These are phyloP conservation scores for Peronospora farinosa DNA, from an alignment of 352 stramenopile genomes.

Conservation along the genomic window DNA sequence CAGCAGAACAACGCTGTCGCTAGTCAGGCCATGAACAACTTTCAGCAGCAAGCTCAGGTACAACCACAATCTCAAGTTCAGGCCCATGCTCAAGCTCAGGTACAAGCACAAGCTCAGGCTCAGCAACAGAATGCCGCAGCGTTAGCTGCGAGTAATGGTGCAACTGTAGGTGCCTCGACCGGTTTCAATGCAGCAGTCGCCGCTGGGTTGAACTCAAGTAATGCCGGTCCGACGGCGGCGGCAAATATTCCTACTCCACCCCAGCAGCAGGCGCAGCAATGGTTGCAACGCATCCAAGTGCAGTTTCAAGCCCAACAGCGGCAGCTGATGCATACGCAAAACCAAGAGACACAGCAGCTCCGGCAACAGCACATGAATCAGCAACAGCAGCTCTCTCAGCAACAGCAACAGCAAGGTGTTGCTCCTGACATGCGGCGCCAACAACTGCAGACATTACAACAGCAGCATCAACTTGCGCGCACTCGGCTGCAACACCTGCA, in stretches of 20 bases:
- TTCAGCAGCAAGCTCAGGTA: slow-evolving; percentile 45
- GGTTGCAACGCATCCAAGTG: slow-evolving; percentile 72
- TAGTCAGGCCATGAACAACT: slow-evolving; percentile 50
- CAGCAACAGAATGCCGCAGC: slow-evolving; percentile 20
- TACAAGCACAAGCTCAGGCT: slow-evolving; percentile 24
- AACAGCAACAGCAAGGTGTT: slow-evolving; percentile 62
- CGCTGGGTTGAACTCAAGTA: slow-evolving; percentile 22
- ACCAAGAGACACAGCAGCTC: slow-evolving; percentile 73
- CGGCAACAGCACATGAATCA: slow-evolving; percentile 70
- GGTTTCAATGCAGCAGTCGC: slow-evolving; percentile 30
- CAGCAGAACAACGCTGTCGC: slow-evolving; percentile 31
- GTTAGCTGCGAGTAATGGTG: slow-evolving; percentile 19
- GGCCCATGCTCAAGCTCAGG: slow-evolving; percentile 23
- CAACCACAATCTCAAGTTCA: slow-evolving; percentile 27
- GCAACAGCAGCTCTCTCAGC: slow-evolving; percentile 64
- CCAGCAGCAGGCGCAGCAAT: slow-evolving; percentile 73
- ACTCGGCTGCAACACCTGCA: slow-evolving; percentile 65
- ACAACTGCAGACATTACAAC: slow-evolving; percentile 68
- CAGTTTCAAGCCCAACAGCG: slow-evolving; percentile 79
- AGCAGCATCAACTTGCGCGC: slow-evolving; percentile 65
- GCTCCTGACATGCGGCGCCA: slow-evolving; percentile 53
- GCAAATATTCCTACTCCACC: slow-evolving; percentile 34
- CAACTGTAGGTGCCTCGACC: slow-evolving; percentile 16
- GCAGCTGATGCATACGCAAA: slow-evolving; percentile 59
- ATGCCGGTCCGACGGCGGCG: slow-evolving; percentile 21